Base-by-base conservation (phyloP, 148 eudicot genomes). In the Persicaria tinctoria region DNA sequence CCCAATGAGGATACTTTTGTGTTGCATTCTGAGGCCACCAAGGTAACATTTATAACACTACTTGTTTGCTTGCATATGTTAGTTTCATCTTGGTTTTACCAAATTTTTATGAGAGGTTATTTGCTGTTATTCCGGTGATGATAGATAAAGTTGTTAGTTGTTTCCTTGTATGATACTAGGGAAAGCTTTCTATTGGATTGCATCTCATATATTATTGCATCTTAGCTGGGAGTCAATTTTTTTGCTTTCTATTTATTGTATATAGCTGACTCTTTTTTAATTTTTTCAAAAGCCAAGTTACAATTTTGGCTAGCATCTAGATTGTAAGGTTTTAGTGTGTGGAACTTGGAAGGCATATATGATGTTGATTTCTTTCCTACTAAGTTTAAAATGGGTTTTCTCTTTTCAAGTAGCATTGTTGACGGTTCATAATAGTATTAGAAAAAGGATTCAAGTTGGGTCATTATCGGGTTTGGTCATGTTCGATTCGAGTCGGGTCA, bases 1-100 rank as follows among this genome's bases (percentile, higher is more conserved):
- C 96, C 96, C 76, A 93, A 93, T 79, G 93, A 93, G 80, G 96
- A 90, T 45, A 89, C 86, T 75, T 93, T 93, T 85, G 84, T 89
- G 79, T 86, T 93, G 73, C 90, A 89, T 76, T 86, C 96, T 6
- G 96, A 93, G 79, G 69, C 73, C 44, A 77, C 71, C 27, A 89
- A 87, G 97, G 97, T 93, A 85, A 68, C 74, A 5, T 5, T 11
- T 75, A 13, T 46, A 62, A 76, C 18, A 1, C 18, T 23, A 45
- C 1, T 13, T 17, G 68, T 27, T 66, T 41, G 2, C 70, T 41
- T 32, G 46, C 70, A 66, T 13, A 12, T 20, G 44, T 18, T 45
- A 8, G 44, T 46, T 74, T 48, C 27, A 16, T 48, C 46, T 54
- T 41, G 64, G 5, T 7, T 41, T 46, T 6, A 2, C 76, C 3